Conservation (phyloP, 192 early-diverging fungal species). For the Backusella sp. region DNA sequence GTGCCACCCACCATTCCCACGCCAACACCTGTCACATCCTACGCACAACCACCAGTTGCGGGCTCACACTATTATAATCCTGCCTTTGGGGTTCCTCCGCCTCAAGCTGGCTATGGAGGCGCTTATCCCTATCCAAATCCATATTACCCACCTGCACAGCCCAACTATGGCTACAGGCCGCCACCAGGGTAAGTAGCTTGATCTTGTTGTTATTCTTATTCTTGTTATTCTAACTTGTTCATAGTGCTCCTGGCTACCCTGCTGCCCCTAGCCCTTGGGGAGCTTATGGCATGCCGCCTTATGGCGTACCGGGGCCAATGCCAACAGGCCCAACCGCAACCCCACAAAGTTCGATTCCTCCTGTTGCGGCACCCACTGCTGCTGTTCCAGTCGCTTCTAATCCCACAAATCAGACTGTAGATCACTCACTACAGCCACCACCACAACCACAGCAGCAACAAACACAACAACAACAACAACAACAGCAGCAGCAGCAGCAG, state of each 20-base stretch:
- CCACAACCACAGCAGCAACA: neutral
- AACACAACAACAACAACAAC: too few species aligned
- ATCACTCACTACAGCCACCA: neutral
- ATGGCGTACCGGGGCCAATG: neutral
- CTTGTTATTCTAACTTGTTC: neutral
- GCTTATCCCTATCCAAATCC: neutral
- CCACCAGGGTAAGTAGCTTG: conserved; percentile 6
- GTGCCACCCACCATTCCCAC: conserved; percentile 22
- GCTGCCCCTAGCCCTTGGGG: neutral
- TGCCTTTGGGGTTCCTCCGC: neutral
- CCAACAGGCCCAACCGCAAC: neutral
- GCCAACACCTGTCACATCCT: conserved; percentile 8
- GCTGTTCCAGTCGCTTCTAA: neutral
- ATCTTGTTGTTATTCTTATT: neutral
- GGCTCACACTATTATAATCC: neutral
- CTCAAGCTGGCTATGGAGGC: conserved; percentile 3
- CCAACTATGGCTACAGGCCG: neutral
- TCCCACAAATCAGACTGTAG: neutral
- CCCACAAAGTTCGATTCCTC: neutral
- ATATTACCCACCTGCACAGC: conserved; percentile 9
- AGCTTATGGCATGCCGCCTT: neutral
- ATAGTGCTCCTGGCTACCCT: neutral
- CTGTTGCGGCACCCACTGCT: neutral
- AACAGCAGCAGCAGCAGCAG: too few species aligned
- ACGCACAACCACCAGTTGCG: neutral